phyloP scores from a whole-genome alignment of 768 basidiomycete genomes.

The Pleurotus pulmonarius region DNA sequence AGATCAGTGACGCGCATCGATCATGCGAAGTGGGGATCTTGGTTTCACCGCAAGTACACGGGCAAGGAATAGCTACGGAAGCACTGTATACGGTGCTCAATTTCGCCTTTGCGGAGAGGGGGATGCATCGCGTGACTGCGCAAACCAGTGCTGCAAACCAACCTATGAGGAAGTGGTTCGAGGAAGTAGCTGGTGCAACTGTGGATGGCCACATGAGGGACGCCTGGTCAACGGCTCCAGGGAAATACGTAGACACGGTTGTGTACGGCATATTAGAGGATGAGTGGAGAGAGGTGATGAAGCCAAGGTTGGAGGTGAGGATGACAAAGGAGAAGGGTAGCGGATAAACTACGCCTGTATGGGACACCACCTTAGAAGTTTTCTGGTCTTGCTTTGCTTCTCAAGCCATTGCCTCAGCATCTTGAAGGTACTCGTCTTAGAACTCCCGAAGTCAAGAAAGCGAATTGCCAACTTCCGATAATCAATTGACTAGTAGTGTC shows the following conservation, averaged over 20 bases:
- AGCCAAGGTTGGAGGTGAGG: conserved; percentile 25
- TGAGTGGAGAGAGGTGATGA: conserved; percentile 37
- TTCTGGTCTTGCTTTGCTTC: no score
- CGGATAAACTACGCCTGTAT: no score
- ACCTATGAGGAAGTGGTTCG: conserved; percentile 44
- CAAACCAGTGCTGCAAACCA: conserved; percentile 37
- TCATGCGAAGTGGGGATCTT: conserved; percentile 41
- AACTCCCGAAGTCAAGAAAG: no score
- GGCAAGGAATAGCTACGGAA: conserved; percentile 39
- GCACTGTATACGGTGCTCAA: conserved; percentile 35
- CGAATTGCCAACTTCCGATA: no score
- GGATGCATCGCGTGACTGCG: conserved; percentile 38
- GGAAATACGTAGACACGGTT: conserved; percentile 32
- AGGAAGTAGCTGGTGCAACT: conserved; percentile 33
- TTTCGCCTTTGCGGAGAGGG: conserved; percentile 38
- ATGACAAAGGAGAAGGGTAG: conserved; percentile 6
- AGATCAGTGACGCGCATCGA: conserved; percentile 28
- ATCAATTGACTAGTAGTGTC: conserved; percentile 6
- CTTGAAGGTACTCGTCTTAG: no score
- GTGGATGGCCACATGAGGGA: conserved; percentile 35
- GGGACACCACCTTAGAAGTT: no score
- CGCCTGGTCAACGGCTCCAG: conserved; percentile 33
- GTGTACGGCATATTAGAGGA: conserved; percentile 39
- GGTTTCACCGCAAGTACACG: conserved; percentile 30
- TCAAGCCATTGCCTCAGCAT: no score